Base-by-base conservation (phyloP, 345 rosid genomes). In the Melaleuca alternifolia region DNA sequence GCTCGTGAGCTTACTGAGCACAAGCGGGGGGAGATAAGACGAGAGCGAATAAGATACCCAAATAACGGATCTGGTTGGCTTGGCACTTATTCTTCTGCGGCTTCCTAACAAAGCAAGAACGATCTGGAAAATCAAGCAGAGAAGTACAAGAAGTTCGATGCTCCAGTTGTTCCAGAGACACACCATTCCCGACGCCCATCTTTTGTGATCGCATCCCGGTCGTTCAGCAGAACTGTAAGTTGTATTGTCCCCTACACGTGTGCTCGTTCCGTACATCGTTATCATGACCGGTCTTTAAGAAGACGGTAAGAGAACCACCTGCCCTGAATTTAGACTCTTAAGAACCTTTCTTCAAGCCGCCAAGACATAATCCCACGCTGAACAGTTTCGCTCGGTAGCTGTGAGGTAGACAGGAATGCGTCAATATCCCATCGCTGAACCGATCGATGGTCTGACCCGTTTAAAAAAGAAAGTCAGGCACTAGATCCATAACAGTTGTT, bases 1-100 rank as follows among this genome's bases (percentile, higher is more conserved):
- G 37, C 33, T 84, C 9, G 87, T 88, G 28, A 88, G 87, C 89
- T 88, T 88, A n/a, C 89, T 86, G 33, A 88, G 87, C 18, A 87
- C 85, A 50, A 88, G 41, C 15, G 87, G 54, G 12, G 89, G 51
- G 10, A 85, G 82, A 11, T 88, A 88, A 20, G 65, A 30, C 0
- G 87, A 79, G 52, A 88, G 84, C 86, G 85, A 41, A 54, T 88
- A 88, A 44, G 87, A 85, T 15, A 84, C 84, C 89, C 89, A 88
- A 12, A 82, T 81, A 82, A 85, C 30, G 18, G 59, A 82, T 8
- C 79, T 15, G 82, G 82, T 37, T 21, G 10, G 10, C 50, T 28
- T 2, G 48, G 51, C 26, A 12, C 51, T 6, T 28, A 37, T 57
- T 81, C 81, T 88, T 81, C 89, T 59, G 52, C 88, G 86, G 50